A percentile compares a stretch with the other conserved stretches of the same genome.
Evolutionary conservation across 1,284 basidiomycete species (phyloP).

Genomic region (Pholiota adiposa): DNA sequence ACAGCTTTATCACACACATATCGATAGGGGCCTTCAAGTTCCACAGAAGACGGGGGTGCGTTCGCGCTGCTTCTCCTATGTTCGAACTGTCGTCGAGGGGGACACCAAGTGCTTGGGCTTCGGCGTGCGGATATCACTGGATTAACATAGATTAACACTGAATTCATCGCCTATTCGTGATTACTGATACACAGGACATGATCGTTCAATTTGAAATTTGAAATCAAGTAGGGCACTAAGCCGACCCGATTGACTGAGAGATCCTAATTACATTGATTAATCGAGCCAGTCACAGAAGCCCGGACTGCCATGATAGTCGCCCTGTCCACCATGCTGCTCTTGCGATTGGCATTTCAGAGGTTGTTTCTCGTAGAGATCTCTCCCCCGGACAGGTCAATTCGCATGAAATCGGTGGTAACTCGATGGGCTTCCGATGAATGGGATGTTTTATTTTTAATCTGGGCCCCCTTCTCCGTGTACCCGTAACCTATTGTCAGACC

Average conservation of each 20-base stretch:
- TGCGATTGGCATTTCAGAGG: no score
- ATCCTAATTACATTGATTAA: neutral
- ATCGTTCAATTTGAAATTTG: neutral
- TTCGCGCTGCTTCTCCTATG: neutral
- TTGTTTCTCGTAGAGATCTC: neutral
- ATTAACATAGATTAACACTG: neutral
- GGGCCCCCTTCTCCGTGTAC: neutral
- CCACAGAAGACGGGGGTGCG: neutral
- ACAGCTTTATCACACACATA: conserved; percentile 1
- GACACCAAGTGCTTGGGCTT: neutral
- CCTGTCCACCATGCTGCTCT: no score
- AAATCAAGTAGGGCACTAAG: neutral
- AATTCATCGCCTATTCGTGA: neutral
- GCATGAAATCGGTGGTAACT: conserved; percentile 2
- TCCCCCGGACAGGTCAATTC: neutral
- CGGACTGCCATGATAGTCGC: no score
- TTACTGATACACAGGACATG: neutral
- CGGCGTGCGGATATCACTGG: neutral
- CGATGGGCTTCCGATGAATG: neutral
- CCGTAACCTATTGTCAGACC: neutral
- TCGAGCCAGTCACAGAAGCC: neutral
- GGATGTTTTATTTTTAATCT: neutral
- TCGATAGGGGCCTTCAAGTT: neutral
- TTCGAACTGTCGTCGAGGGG: neutral
- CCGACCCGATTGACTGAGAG: neutral